Evolutionary conservation across 305 asterid genomes (phyloP), one percentile per base, ranked within the genome.

Genomic region (Fraxinus baroniana): DNA sequence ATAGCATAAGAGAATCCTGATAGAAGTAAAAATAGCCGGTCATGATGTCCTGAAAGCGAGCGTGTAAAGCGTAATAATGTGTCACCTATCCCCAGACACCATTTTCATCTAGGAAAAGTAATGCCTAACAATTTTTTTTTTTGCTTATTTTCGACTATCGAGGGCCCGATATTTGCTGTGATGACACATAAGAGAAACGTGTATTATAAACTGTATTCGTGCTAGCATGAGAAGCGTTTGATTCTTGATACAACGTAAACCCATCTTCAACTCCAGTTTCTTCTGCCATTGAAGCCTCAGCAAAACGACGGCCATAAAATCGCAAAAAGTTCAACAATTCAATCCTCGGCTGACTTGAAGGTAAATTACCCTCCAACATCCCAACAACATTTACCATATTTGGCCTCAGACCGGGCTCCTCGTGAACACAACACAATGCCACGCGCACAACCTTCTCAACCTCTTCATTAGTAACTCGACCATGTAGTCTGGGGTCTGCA

Each of bases 151-250:
- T 64, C 73, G 6, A 36, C 83, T 84, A 90, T 83, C 93, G 87
- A 18, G 95, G 95, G 30, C 92, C 95, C 2, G 93, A 91, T 6
- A 91, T 75, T 81, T 90, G 91, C 82, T 90, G 87, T 3, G 93
- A 89, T 8, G 93, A 88, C 77, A 87, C 70, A 33, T 82, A 79
- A 79, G 92, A 89, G n/a, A 74, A 75, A 20, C 78, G 32, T 6
- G 81, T 82, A 84, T 83, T 64, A 71, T 90, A 84, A n/a, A 80
- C 82, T 84, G 82, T 83, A 18, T 81, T 81, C 44, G 77, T 41
- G 80, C 90, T 89, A 81, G 81, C 78, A 35, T 70, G 74, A 32
- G 83, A 49, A 77, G 79, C 85, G 80, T 83, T 80, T 68, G 79
- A 85, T 78, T 82, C 90, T 70, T 72, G 76, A 81, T 81, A 79